phyloP scores from a whole-genome alignment of 2,329 filamentous ascomycete genomes.

The Hymenoscyphus fraxineus region DNA sequence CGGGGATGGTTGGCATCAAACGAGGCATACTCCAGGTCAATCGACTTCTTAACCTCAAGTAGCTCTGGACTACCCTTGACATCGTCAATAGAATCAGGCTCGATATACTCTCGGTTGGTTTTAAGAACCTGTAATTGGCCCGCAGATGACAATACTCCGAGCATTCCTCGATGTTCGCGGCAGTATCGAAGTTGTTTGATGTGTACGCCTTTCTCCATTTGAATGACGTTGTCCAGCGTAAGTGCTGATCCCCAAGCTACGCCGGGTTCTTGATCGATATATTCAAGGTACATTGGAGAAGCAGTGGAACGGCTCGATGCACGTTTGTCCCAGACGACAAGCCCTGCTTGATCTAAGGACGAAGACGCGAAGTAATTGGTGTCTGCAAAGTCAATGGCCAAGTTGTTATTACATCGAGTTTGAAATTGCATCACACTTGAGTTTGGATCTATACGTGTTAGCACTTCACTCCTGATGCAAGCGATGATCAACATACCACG shows the following conservation, averaged over 20 bases:
- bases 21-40: slow-evolving; percentile 59
- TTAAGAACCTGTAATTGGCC: slow-evolving; percentile 61
- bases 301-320: slow-evolving; percentile 51
- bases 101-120: slow-evolving; percentile 51
- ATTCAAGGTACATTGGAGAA: slow-evolving; percentile 52
- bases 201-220: slow-evolving; percentile 51
- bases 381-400: slow-evolving; percentile 75
- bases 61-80: slow-evolving; percentile 55
- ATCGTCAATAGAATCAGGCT: slow-evolving; percentile 40
- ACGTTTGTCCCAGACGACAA: slow-evolving; percentile 76
- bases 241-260: slow-evolving; percentile 61
- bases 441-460: slow-evolving; percentile 43
- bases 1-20: slow-evolving; percentile 45
- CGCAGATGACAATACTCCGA: slow-evolving; percentile 59
- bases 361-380: slow-evolving; percentile 83
- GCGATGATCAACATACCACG: slow-evolving; percentile 52
- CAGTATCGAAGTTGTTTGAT: slow-evolving; percentile 62
- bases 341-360: slow-evolving; percentile 67
- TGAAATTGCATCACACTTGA: slow-evolving; percentile 55
- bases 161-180: slow-evolving; percentile 56
- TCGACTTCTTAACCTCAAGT: slow-evolving; percentile 55
- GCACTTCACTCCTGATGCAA: slow-evolving; percentile 1
- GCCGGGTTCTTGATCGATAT: slow-evolving; percentile 54
- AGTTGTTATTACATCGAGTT: slow-evolving; percentile 65
- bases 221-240: slow-evolving; percentile 54